Percentiles rank a stretch among this genome's conserved stretches.
Evolutionary conservation across 495 filamentous ascomycete genomes (phyloP).

Genomic region (Daldinia childiae): DNA sequence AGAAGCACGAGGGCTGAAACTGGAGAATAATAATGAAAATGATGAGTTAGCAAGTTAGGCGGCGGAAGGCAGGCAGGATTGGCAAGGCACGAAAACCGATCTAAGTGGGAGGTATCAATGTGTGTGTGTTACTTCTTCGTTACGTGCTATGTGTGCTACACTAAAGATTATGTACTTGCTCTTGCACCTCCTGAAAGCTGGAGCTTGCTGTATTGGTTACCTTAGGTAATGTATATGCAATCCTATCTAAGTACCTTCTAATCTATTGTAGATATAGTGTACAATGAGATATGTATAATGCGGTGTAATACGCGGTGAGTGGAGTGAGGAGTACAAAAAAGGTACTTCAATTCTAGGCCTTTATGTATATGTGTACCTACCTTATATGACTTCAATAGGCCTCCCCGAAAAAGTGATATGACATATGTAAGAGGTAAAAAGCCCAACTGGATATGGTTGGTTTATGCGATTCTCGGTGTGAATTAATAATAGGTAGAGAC

Average conservation of each 20-base stretch:
- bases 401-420: not conserved
- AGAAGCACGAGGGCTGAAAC: conserved; percentile 39
- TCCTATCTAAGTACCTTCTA: not conserved
- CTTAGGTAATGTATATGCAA: not conserved
- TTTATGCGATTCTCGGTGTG: not conserved
- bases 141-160: conserved; percentile 17
- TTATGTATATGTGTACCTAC: no score
- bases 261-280: not conserved
- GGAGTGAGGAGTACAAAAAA: conserved; percentile 8
- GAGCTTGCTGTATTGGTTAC: not conserved
- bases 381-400: not conserved
- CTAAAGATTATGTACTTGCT: conserved; percentile 7
- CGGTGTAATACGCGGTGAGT: conserved; percentile 1
- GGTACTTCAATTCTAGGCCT: conserved; percentile 2
- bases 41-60: conserved; percentile 20
- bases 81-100: conserved; percentile 27
- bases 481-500: not conserved
- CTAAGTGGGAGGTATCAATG: conserved; percentile 1
- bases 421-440: conserved; percentile 12
- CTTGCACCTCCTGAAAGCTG: conserved; percentile 2
- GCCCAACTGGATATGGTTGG: not conserved
- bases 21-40: conserved; percentile 30
- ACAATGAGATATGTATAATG: not conserved
- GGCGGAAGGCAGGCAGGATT: conserved; percentile 17
- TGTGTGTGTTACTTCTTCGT: conserved; percentile 13